Base-by-base conservation (phyloP, 1,139 yeast genomes). In the Blastobotrys petasosporus region DNA sequence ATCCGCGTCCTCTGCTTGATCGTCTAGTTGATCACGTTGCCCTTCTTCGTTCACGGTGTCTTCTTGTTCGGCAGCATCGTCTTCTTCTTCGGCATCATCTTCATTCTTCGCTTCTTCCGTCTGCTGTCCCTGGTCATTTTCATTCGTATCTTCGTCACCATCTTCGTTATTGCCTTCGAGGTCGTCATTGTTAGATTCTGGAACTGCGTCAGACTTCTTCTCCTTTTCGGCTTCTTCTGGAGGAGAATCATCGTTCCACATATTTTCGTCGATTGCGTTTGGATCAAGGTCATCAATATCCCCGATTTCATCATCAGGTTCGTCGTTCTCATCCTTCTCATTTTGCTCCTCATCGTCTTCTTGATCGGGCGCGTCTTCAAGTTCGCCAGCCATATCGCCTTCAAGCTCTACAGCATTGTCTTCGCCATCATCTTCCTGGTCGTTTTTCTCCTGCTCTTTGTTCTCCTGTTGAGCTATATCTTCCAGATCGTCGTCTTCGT, bases 241-340 rank as follows among this genome's bases (percentile, higher is more conserved):
- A 47, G 80, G 76, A 11, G 85, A 85, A 63, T 90, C 88, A 60
- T 88, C 97, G 59, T 92, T 94, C 98, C 98, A 92, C 96, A 92
- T 86, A 69, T 92, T 92, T 57, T 94, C 98, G 64, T 94, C 98
- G 42, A 92, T 79, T 4, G 95, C 95, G 65, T 90, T 75, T 2
- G 77, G 77, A 12, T 79, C 80, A 5, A 73, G 73, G 35, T 78
- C 77, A 4, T 72, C 71, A 30, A 17, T 92, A 60, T 86, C 85
- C 48, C 83, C 85, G 39, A 85, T 74, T 29, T 82, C 79, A 39
- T 77, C 73, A 39, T 76, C 79, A 38, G 75, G 74, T 64, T 80
- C 69, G 46, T 77, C 72, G 28, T 85, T 88, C 12, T 87, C 76
- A n/a, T 85, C 90, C 46, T 80, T 76, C 32, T 78, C 78, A 13